Base-by-base conservation (phyloP, 805 yeast genomes). In the Peterozyma xylosa region DNA sequence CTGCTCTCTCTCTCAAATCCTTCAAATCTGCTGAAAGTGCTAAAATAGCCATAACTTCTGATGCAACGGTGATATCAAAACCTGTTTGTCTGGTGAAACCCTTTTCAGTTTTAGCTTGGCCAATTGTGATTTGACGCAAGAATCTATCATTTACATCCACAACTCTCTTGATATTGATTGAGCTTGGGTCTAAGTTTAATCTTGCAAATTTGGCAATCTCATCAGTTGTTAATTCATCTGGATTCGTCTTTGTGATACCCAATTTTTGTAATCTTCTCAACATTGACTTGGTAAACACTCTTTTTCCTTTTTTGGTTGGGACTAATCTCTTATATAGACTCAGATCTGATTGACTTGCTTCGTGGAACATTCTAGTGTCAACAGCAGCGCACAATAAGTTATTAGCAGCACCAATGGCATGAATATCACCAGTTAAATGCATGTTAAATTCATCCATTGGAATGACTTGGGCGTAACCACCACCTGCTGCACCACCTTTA, bases 401-500 rank as follows among this genome's bases (percentile, higher is more conserved):
- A 61, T 83, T 82, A 42, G 93, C 93, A 70, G 81, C 81, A 45
- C 88, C 78, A 56, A 85, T 83, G 39, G 93, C 91, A 60, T 85
- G 93, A 48, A 85, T 84, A 63, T 84, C 93, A 61, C 93, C 93
- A 40, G 93, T 84, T 50, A 84, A 76, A 59, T 84, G 91, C 84
- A 84, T 76, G 68, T 84, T 84, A 70, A 84, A 84, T 59, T 84
- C 93, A 63, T 84, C 91, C 93, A 84, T 84, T 50, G 93, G 93
- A 59, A 84, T 82, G 30, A 84, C 93, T 64, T 84, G 91, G 29
- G 93, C 81, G 59, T 83, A 84, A 48, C 93, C 93, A 62, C 93
- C 91, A 60, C 93, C 93, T 7, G 93, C 93, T 53, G 93, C 93
- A 66, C 93, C 93, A 64, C 93, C 93, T 62, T 84, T 84, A 53